Base-by-base conservation (phyloP, 768 basidiomycete genomes). In the Pleurotus djamor region DNA sequence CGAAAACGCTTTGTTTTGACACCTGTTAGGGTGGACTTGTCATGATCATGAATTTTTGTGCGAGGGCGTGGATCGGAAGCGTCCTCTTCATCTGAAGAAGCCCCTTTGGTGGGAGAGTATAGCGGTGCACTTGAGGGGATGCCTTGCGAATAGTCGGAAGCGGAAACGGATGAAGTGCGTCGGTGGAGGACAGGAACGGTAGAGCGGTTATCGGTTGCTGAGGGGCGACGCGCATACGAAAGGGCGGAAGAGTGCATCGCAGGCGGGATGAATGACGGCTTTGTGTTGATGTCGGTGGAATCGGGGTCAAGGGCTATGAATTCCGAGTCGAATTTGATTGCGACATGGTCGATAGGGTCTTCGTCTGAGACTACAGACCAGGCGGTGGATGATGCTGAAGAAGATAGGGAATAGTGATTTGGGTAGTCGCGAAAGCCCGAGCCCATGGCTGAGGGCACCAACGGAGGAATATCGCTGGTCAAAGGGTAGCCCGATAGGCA, bases 331-430 rank as follows among this genome's bases (percentile, higher is more conserved):
- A 54, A 57, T 10, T 61, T 70, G 35, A 76, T 73, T 5, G 64
- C 71, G 32, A 69, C 68, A 51, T 71, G 68, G 36, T 78, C 79
- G 43, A 81, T 82, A 9, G 87, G 84, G 52, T 90, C 86, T 56
- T 86, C 84, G 66, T 89, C 87, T 16, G 86, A 84, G 61, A 79
- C 66, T 17, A 80, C 69, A n/a, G 86, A 86, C 81, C 85, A 88
- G n/a, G 81, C 79, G 35, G 81, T 77, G n/a, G 86, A 86, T 12
- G 85, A 83, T 3, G 81, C 76, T 0, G 87, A 85, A 3, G 87
- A 87, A 0, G 88, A 88, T 0, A 85, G 86, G 16, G 82, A 84
- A 65, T 82, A 79, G 51, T 78, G 77, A 69, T 78, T 76, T 48
- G 79, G 80, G 66, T 81, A 82, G 60, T 71, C 73, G 16, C 68